These are phyloP conservation scores for Entophlyctis helioformis DNA, from an alignment of 192 early-diverging fungal genomes.

Conservation along the genomic window DNA sequence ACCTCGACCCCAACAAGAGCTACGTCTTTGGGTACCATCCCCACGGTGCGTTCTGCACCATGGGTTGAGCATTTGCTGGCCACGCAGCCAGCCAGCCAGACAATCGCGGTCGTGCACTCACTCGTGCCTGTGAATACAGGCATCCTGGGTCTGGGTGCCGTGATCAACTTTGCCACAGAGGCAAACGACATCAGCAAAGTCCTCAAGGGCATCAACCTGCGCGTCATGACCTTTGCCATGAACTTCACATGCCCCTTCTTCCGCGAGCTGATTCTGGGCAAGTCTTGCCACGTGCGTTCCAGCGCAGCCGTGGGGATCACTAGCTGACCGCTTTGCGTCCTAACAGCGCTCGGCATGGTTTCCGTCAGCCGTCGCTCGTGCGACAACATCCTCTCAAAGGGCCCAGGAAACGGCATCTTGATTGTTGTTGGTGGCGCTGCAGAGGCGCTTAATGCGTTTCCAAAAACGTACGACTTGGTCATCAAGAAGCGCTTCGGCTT, in stretches of 20 bases:
- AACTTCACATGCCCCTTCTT: slow-evolving; percentile 84
- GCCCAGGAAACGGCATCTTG: slow-evolving; percentile 4
- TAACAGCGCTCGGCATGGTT: slow-evolving; percentile 54
- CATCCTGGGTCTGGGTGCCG: slow-evolving; percentile 75
- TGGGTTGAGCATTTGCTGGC: too few relatives aligned
- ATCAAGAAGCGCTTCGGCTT: slow-evolving; percentile 34
- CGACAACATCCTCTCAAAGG: slow-evolving; percentile 41
- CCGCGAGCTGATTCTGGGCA: slow-evolving; percentile 64
- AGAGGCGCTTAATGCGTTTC: slow-evolving; percentile 9
- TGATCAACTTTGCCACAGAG: slow-evolving; percentile 72
- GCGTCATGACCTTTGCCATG: slow-evolving; percentile 66
- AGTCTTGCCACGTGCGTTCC: not conserved
- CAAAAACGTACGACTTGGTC: slow-evolving; percentile 13
- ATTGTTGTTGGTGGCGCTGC: slow-evolving; percentile 20
- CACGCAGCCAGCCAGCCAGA: too few relatives aligned
- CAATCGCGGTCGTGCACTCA: too few relatives aligned
- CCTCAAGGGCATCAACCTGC: slow-evolving; percentile 69
- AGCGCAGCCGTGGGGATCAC: too few relatives aligned
- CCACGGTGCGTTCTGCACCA: too few relatives aligned
- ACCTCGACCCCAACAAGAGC: slow-evolving; percentile 58
- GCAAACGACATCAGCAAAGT: slow-evolving; percentile 57
- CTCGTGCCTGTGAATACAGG: slow-evolving; percentile 20
- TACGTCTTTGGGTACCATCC: slow-evolving; percentile 83
- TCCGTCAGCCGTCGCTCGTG: slow-evolving; percentile 68
- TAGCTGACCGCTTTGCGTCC: too few relatives aligned